phyloP scores from a whole-genome alignment of 441 rosid genomes.

The Viola pubescens region DNA sequence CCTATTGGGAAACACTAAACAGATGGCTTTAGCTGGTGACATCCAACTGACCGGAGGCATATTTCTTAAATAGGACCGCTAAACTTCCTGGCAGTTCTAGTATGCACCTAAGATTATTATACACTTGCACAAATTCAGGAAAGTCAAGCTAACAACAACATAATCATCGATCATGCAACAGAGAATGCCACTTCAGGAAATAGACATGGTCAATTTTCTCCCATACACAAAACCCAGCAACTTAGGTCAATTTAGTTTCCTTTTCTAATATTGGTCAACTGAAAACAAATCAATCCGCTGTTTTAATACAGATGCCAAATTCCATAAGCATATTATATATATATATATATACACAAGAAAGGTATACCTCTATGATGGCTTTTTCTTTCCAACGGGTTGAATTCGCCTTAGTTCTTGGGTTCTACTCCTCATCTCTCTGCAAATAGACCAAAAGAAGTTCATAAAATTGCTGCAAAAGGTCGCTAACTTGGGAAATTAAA shows the following conservation, averaged over 20 bases:
- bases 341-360: no score
- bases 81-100: not conserved
- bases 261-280: no score
- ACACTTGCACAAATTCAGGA: not conserved
- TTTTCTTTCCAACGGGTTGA: constrained; percentile 47
- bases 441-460: constrained; percentile 9
- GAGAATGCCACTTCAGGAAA: no score
- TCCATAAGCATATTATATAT: no score
- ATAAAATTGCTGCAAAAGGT: constrained; percentile 15
- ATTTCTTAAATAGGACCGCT: not conserved
- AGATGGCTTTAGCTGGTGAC: no score
- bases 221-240: no score
- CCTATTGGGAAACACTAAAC: no score
- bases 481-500: not conserved
- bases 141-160: not conserved
- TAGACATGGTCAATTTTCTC: no score
- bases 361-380: constrained; percentile 37
- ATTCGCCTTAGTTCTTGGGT: constrained; percentile 82
- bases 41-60: no score
- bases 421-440: constrained; percentile 67
- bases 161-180: not conserved
- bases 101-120: not conserved
- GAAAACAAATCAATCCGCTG: no score
- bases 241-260: no score
- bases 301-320: no score